Evolutionary conservation across 2,329 filamentous ascomycete species (phyloP).

Genomic region (Cordyceps fumosorosea): DNA sequence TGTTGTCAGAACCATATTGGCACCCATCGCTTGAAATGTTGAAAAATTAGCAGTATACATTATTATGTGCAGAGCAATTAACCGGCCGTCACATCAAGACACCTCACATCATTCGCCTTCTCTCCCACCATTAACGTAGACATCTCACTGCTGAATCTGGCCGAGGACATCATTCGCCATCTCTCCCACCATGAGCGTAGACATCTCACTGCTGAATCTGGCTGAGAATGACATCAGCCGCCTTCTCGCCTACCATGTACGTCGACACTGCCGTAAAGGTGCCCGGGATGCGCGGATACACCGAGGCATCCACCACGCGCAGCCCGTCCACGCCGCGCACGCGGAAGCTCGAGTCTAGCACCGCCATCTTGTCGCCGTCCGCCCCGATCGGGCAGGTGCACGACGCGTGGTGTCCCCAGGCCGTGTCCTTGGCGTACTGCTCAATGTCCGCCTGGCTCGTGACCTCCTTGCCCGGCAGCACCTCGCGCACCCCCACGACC

Average conservation of each 20-base stretch:
- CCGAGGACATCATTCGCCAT: constrained; percentile 26
- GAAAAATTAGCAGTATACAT: too few species aligned
- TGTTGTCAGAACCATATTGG: too few species aligned
- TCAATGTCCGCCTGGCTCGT: constrained; percentile 15
- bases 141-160: background rate
- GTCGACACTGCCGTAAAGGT: constrained; percentile 28
- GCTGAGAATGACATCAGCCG: constrained; percentile 24
- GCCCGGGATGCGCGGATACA: constrained; percentile 33
- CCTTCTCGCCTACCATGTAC: constrained; percentile 28
- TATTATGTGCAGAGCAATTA: too few species aligned
- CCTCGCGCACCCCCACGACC: constrained; percentile 17
- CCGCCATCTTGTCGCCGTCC: constrained; percentile 28
- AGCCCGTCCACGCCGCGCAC: constrained; percentile 40
- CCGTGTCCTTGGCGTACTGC: constrained; percentile 24
- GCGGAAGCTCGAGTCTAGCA: constrained; percentile 43
- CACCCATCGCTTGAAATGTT: too few species aligned
- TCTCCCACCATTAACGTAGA: background rate
- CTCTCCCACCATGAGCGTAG: constrained; percentile 27
- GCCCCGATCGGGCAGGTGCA: constrained; percentile 28
- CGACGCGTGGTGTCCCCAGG: constrained; percentile 29
- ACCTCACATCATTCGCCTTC: too few species aligned
- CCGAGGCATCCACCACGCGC: constrained; percentile 39
- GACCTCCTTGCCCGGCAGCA: constrained; percentile 17
- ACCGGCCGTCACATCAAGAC: too few species aligned
- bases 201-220: constrained; percentile 15